Evolutionary conservation across 2,329 filamentous ascomycete species (phyloP).

Genomic region (Penicillium sp.): DNA sequence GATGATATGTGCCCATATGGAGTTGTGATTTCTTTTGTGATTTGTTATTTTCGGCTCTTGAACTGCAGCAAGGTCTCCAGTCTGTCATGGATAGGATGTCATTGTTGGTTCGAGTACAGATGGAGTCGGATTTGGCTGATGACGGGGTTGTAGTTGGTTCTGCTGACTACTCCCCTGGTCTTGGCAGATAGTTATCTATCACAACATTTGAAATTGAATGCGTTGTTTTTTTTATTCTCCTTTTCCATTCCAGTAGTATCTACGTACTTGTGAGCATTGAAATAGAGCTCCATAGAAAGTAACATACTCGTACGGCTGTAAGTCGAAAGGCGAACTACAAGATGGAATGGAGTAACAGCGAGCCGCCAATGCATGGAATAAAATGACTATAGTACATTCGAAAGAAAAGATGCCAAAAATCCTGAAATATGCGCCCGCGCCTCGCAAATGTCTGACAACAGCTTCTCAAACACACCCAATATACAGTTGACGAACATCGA

Average conservation of each 20-base stretch:
- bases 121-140: not conserved
- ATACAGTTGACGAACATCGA: slow-evolving; percentile 15
- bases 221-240: not conserved
- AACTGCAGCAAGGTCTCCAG: not conserved
- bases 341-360: slow-evolving; percentile 7
- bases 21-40: not conserved
- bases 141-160: not conserved
- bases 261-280: not conserved
- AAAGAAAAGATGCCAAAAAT: slow-evolving; percentile 28
- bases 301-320: not conserved
- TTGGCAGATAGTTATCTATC: not conserved
- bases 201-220: not conserved
- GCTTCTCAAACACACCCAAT: slow-evolving; percentile 26
- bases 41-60: not conserved
- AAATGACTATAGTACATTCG: slow-evolving; percentile 30
- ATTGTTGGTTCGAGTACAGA: slow-evolving; percentile 1
- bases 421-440: slow-evolving; percentile 36
- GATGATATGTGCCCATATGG: not conserved
- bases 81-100: not conserved
- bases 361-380: slow-evolving; percentile 24
- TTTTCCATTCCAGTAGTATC: not conserved
- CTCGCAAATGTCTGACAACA: slow-evolving; percentile 33
- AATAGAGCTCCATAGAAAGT: too few relatives aligned
- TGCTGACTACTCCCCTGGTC: not conserved
- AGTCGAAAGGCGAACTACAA: not conserved